Conservation (phyloP, 2,329 filamentous ascomycete genomes). For the Mycosphaerella sp. region DNA sequence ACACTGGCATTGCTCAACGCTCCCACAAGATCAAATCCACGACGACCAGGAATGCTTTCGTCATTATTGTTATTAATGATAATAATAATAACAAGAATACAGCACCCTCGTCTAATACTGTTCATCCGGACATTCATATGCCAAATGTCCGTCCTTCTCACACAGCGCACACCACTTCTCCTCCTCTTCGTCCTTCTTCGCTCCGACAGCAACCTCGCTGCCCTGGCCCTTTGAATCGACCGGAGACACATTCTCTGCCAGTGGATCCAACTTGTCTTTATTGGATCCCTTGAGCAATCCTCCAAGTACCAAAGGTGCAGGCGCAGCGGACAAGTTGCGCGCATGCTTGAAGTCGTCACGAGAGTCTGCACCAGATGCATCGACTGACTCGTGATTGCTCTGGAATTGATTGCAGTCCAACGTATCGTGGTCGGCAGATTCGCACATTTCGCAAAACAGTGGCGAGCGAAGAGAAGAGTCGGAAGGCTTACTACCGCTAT, state of each 20-base stretch:
- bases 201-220: constrained; percentile 11
- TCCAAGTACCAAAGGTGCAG: constrained; percentile 13
- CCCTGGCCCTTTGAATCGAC: constrained; percentile 22
- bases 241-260: constrained; percentile 7
- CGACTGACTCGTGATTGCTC: constrained; percentile 8
- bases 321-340: constrained; percentile 10
- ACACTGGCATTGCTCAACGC: too few species aligned
- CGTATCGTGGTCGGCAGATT: constrained; percentile 86
- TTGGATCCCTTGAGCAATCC: constrained; percentile 2
- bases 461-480: constrained; percentile 2
- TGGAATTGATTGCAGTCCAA: constrained; percentile 64
- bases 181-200: constrained; percentile 43
- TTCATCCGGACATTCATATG: constrained; percentile 42
- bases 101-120: constrained; percentile 29
- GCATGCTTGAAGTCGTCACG: constrained; percentile 4
- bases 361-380: constrained; percentile 11
- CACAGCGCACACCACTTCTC: constrained; percentile 96
- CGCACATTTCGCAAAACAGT: constrained; percentile 93
- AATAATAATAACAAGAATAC: constrained; percentile 4
- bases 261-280: constrained; percentile 18
- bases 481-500: constrained; percentile 5
- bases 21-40: too few species aligned
- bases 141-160: constrained; percentile 93
- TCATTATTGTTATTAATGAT: not conserved
- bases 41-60: too few species aligned